Conservation (phyloP, 768 basidiomycete genomes). For the Albatrellus ellisii region DNA sequence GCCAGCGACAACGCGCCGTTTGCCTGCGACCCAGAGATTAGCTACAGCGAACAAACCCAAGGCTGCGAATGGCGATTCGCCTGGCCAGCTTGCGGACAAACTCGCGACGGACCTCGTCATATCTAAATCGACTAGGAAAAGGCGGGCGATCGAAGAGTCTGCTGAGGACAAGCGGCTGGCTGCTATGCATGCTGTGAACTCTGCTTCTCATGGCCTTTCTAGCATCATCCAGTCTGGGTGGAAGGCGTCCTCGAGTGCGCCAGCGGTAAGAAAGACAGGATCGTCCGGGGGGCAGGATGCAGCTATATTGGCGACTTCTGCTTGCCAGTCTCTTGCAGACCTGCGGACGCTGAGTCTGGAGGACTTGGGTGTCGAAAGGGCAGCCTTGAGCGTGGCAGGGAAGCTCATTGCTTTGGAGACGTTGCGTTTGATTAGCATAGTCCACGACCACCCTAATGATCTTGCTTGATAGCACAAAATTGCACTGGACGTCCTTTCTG, state of each 20-base stretch:
- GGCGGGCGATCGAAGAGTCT: not conserved
- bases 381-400: constrained; percentile 51
- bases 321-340: constrained; percentile 29
- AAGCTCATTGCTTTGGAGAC: constrained; percentile 58
- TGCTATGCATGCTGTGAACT: constrained; percentile 55
- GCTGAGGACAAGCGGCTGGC: constrained; percentile 4
- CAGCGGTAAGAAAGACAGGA: constrained; percentile 14
- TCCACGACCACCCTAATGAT: too few relatives aligned
- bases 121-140: constrained; percentile 13
- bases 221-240: constrained; percentile 41
- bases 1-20: too few relatives aligned
- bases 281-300: constrained; percentile 17
- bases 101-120: constrained; percentile 17
- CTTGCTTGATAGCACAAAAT: constrained; percentile 41
- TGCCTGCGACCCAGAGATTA: too few relatives aligned
- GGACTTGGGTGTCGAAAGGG: constrained; percentile 59
- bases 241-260: constrained; percentile 30
- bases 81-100: constrained; percentile 15
- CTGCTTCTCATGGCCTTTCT: constrained; percentile 45
- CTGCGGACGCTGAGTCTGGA: constrained; percentile 33
- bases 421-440: constrained; percentile 42
- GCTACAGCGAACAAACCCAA: too few relatives aligned
- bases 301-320: constrained; percentile 25
- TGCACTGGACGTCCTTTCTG: constrained; percentile 31
- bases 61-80: not conserved